Conservation (phyloP, 352 stramenopile genomes). For the Phytophthora sansomeana region DNA sequence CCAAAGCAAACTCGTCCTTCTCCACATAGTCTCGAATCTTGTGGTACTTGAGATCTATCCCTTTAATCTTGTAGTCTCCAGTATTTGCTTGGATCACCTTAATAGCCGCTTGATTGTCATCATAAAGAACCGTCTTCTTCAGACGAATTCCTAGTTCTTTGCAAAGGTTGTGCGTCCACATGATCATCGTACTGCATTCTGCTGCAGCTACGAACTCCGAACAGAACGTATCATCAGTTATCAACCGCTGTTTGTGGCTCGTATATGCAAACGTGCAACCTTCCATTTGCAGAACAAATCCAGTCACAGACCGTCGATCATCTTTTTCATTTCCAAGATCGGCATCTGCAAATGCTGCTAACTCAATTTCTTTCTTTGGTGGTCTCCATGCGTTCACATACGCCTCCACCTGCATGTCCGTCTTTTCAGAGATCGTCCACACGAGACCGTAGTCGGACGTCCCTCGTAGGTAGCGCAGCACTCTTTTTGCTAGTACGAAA, state of each 20-base stretch:
- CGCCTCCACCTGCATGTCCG: neutral
- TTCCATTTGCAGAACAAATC: conserved; percentile 17
- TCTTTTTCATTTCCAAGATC: too few species aligned
- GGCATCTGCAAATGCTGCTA: conserved; percentile 8
- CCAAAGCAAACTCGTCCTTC: neutral
- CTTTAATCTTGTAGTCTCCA: conserved; percentile 21
- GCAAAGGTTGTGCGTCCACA: conserved; percentile 20
- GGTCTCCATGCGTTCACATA: conserved; percentile 12
- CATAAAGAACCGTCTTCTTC: conserved; percentile 3
- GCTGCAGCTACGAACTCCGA: conserved; percentile 11
- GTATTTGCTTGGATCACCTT: conserved; percentile 4
- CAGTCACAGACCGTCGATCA: too few species aligned
- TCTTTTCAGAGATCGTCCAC: neutral
- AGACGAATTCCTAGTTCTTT: conserved; percentile 7
- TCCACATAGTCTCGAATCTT: conserved; percentile 2
- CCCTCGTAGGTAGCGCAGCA: conserved; percentile 8
- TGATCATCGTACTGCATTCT: conserved; percentile 12
- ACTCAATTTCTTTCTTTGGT: conserved; percentile 1
- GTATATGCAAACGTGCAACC: conserved; percentile 3
- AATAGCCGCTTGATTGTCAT: conserved; percentile 15
- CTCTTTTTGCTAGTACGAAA: conserved; percentile 4
- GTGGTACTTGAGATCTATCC: conserved; percentile 6
- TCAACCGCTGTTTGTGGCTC: conserved; percentile 7
- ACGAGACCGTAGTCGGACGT: conserved; percentile 7
- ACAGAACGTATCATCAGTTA: conserved; percentile 5